These are phyloP conservation scores for Rhizopogon vulgaris DNA, from an alignment of 768 basidiomycete genomes.

Conservation along the genomic window DNA sequence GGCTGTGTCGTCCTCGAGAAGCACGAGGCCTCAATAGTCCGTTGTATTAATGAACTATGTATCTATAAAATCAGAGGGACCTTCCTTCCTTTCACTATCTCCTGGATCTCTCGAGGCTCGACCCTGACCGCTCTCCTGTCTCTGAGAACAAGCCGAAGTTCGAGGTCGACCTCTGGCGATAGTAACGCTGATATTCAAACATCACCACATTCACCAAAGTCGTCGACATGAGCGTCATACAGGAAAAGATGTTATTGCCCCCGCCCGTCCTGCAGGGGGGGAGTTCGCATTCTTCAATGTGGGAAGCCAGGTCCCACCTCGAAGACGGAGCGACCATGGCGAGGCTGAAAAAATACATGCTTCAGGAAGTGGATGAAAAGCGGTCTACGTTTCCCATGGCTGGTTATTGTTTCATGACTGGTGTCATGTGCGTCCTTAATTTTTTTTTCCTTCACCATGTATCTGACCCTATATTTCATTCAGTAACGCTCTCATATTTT, in stretches of 20 bases:
- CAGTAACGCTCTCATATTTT: conserved; percentile 65
- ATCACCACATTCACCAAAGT: neutral
- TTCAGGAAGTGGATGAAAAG: conserved; percentile 5
- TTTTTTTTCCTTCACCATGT: neutral
- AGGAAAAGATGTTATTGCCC: neutral
- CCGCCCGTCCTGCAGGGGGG: conserved; percentile 5
- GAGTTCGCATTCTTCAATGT: neutral
- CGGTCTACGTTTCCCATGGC: conserved; percentile 43
- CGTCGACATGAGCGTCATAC: neutral
- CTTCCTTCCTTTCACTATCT: neutral
- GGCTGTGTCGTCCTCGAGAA: neutral
- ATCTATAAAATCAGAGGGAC: too few relatives aligned
- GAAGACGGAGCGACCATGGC: neutral
- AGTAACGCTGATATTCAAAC: too few relatives aligned
- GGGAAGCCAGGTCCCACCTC: neutral
- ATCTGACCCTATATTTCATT: neutral
- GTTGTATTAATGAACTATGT: too few relatives aligned
- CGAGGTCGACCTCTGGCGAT: neutral
- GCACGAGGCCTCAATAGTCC: neutral
- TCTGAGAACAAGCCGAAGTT: neutral
- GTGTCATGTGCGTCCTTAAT: conserved; percentile 47
- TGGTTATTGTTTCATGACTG: conserved; percentile 68
- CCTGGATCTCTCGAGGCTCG: too few relatives aligned
- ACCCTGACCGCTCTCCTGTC: neutral
- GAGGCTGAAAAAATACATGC: conserved; percentile 3